phyloP scores from a whole-genome alignment of 2,329 filamentous ascomycete species.

The Talaromyces pinophilus region DNA sequence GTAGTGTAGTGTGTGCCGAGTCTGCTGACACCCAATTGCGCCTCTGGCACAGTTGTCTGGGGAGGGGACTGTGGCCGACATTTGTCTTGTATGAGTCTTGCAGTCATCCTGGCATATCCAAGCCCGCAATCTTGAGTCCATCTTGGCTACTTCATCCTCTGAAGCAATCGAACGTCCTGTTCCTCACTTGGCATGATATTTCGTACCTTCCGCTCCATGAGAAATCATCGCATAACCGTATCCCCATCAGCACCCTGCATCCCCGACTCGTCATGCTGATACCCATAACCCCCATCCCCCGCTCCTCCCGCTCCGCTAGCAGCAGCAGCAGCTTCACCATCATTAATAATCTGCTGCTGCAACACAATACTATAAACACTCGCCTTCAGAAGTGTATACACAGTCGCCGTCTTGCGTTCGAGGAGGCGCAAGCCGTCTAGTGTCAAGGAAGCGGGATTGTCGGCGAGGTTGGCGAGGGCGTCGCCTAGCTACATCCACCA shows the following conservation, averaged over 20 bases:
- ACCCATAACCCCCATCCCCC: constrained; percentile 28
- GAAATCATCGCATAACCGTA: constrained; percentile 10
- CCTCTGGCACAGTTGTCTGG: neutral
- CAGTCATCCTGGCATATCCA: neutral
- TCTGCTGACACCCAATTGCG: neutral
- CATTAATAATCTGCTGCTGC: constrained; percentile 91
- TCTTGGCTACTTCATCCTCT: neutral
- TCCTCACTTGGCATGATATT: neutral
- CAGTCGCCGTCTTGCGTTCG: constrained; percentile 90
- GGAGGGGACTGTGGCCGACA: neutral
- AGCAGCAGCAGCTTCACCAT: constrained; percentile 32
- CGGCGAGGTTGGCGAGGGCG: constrained; percentile 57
- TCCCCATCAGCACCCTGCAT: constrained; percentile 20
- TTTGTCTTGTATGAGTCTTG: neutral
- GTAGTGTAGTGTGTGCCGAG: neutral
- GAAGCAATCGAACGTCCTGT: neutral
- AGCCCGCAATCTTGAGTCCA: neutral
- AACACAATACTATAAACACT: constrained; percentile 98
- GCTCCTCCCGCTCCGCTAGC: constrained; percentile 16
- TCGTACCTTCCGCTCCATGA: neutral
- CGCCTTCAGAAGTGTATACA: constrained; percentile 94
- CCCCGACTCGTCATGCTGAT: constrained; percentile 24
- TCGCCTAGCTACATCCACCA: constrained; percentile 33
- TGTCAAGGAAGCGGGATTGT: constrained; percentile 71
- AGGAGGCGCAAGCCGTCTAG: constrained; percentile 78